These are phyloP conservation scores for Atkinsonella texensis DNA, from an alignment of 2,329 filamentous ascomycete species.

Conservation along the genomic window DNA sequence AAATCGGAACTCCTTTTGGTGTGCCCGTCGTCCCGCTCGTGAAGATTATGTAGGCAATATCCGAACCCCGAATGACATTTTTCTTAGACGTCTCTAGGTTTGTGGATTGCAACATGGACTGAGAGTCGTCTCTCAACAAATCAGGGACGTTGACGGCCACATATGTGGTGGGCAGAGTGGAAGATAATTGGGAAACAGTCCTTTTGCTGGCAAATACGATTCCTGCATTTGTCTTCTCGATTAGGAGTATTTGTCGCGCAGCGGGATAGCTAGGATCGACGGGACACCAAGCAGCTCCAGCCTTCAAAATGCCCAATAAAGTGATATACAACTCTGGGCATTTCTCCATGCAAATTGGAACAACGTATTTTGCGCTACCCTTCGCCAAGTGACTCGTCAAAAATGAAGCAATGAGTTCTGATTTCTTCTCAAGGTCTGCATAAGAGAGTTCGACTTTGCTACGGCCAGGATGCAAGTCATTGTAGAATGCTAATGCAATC, in stretches of 20 bases:
- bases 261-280: slow-evolving; percentile 26
- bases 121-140: not conserved
- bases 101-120: not conserved
- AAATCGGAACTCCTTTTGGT: slow-evolving; percentile 26
- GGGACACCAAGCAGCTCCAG: slow-evolving; percentile 28
- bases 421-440: slow-evolving; percentile 21
- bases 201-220: not conserved
- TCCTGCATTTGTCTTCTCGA: slow-evolving; percentile 21
- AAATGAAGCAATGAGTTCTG: slow-evolving; percentile 19
- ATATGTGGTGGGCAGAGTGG: slow-evolving; percentile 19
- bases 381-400: slow-evolving; percentile 6
- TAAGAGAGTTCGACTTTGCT: slow-evolving; percentile 19
- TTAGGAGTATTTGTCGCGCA: slow-evolving; percentile 24
- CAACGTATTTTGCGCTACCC: slow-evolving; percentile 13
- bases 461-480: slow-evolving; percentile 4
- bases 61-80: slow-evolving; percentile 7
- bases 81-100: not conserved
- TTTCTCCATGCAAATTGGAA: slow-evolving; percentile 27
- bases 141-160: slow-evolving; percentile 6
- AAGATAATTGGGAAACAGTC: slow-evolving; percentile 8
- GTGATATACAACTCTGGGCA: slow-evolving; percentile 25
- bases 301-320: slow-evolving; percentile 29
- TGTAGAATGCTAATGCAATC: not conserved
- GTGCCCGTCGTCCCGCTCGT: slow-evolving; percentile 16
- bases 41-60: slow-evolving; percentile 26